Percentiles rank a stretch among this genome's conserved stretches.
These are phyloP conservation scores for Chlamydomonas reinhardtii DNA, from an alignment of 163 green algal species.

Conservation along the genomic window DNA sequence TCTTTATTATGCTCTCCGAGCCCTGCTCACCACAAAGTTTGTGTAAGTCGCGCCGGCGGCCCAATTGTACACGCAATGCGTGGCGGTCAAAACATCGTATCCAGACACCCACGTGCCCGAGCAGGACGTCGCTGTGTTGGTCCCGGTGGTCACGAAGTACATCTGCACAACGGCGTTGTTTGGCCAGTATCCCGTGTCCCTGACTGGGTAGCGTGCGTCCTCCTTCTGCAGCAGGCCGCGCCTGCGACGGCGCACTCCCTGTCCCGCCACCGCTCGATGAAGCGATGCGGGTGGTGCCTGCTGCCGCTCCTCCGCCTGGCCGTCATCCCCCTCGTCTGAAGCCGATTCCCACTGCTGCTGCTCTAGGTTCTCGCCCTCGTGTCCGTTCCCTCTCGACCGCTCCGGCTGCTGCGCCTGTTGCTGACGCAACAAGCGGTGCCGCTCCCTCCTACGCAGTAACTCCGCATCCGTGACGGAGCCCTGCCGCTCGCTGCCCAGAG, in stretches of 20 bases:
- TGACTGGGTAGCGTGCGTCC: neutral
- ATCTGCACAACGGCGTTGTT: conserved; percentile 34
- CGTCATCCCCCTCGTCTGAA: too few species aligned
- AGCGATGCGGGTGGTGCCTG: neutral
- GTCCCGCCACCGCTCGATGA: too few species aligned
- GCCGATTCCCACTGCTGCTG: neutral
- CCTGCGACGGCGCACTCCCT: neutral
- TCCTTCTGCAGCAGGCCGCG: neutral
- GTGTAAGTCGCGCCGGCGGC: neutral
- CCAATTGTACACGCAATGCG: conserved; percentile 33
- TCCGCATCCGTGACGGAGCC: too few species aligned
- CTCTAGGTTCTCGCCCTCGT: neutral
- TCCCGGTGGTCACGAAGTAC: neutral
- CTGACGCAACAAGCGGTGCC: too few species aligned
- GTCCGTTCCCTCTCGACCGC: too few species aligned
- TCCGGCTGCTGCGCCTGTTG: too few species aligned
- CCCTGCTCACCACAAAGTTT: neutral
- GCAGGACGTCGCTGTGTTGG: neutral
- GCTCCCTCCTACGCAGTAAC: too few species aligned
- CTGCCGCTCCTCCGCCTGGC: neutral
- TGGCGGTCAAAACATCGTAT: conserved; percentile 34
- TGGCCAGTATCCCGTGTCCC: conserved; percentile 12
- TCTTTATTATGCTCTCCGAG: too few species aligned
- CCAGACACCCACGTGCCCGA: conserved; percentile 34
- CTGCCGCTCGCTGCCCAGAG: too few species aligned